Conservation (phyloP, 441 rosid genomes). For the Aquilaria agallochum region DNA sequence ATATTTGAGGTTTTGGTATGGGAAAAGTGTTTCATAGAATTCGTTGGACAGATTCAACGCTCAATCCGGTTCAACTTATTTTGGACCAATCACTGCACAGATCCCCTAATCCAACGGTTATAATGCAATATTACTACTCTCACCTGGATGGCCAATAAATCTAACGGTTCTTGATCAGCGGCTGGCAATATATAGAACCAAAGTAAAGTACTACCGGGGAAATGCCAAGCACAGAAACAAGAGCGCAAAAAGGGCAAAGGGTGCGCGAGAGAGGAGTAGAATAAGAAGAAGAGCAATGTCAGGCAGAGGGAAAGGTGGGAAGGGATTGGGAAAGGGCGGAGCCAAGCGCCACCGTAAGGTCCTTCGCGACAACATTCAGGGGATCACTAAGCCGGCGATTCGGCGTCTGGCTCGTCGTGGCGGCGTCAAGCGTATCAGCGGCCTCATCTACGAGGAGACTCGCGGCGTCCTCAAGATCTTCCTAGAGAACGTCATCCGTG, state of each 20-base stretch:
- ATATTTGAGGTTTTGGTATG: no score
- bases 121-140: not conserved
- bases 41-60: no score
- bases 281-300: constrained; percentile 12
- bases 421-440: constrained; percentile 22
- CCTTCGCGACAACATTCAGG: constrained; percentile 25
- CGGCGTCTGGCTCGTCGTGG: constrained; percentile 20
- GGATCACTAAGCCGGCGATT: constrained; percentile 22
- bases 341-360: constrained; percentile 29
- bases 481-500: constrained; percentile 15
- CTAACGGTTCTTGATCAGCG: constrained; percentile 10
- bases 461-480: constrained; percentile 22
- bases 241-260: not conserved
- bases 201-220: accelerated
- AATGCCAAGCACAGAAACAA: not conserved
- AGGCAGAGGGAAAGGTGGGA: constrained; percentile 28
- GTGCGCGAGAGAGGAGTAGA: not conserved
- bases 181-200: constrained; percentile 2
- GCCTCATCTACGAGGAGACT: constrained; percentile 22
- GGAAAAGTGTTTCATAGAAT: no score
- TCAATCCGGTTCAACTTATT: not conserved
- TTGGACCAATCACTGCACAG: constrained; percentile 3
- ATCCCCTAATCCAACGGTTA: constrained; percentile 6
- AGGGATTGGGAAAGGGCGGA: constrained; percentile 30
- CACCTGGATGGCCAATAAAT: constrained; percentile 12